Base-by-base conservation (phyloP, 2,329 filamentous ascomycete species). In the Huntiella savannae region DNA sequence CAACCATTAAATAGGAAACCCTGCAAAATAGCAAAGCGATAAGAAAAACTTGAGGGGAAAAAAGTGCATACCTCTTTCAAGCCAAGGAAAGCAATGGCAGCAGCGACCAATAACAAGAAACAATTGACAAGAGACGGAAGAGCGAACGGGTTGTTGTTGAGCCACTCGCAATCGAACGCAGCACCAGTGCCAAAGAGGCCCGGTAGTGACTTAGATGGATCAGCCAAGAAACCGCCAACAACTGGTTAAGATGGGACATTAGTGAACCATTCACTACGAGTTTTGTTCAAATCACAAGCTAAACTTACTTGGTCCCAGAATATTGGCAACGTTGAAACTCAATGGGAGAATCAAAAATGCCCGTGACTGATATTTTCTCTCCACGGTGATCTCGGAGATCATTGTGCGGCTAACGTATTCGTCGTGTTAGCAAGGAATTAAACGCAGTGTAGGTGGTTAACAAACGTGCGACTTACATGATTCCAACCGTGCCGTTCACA, bases 71-170 rank as follows among this genome's bases (percentile, higher is more conserved):
- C 69, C 62, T 83, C 79, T 57, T 84, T 77, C 1, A 84, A 64
- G 10, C 75, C 77, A 17, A 83, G 63, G 47, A 79, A 63, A 2
- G 80, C 68, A 2, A 68, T 61, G 4, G 70, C 43, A 0, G 71
- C 67, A 0, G 75, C 72, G 1, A 63, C 55, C 3, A 72, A 57
- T 8, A 84, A 67, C 48, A 79, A 75, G 0, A 68, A 50, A 1
- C 73, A 75, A 54, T 75, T 82, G 43, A 82, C 62, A 0, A 84
- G 59, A 54, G 80, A 82, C 0, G 80, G 80, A 35, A 84, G 61
- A 1, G 77, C 77, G 59, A 79, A 84, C 0, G 79, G 79, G 59
- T 75, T 83, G 43, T 62, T 60, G 15, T 61, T 64, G 65, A 81
- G 73, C 75, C 79, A 82, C 51, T 66, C 60, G 1, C 77, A 75